These are phyloP conservation scores for Peronosclerospora sorghi DNA, from an alignment of 352 stramenopile species.

Conservation along the genomic window DNA sequence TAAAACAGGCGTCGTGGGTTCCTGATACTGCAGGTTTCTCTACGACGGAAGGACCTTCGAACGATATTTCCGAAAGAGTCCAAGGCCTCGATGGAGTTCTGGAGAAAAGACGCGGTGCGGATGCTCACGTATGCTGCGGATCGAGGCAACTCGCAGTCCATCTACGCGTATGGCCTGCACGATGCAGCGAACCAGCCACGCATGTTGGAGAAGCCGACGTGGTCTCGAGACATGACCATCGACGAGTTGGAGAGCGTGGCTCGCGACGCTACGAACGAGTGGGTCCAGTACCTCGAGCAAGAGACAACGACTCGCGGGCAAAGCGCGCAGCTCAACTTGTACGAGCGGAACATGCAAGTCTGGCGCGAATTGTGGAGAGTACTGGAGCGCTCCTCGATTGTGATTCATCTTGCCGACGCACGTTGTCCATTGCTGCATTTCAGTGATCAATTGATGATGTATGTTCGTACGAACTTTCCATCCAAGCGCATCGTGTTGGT, in stretches of 20 bases:
- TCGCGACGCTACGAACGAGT: conserved; percentile 41
- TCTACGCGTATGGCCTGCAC: conserved; percentile 58
- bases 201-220: conserved; percentile 53
- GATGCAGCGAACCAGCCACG: conserved; percentile 42
- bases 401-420: conserved; percentile 67
- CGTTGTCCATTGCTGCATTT: conserved; percentile 65
- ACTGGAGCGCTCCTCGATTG: conserved; percentile 59
- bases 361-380: conserved; percentile 79
- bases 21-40: conserved; percentile 6
- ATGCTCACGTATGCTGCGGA: conserved; percentile 44
- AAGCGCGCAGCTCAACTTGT: conserved; percentile 40
- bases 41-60: conserved; percentile 39
- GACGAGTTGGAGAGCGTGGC: conserved; percentile 51
- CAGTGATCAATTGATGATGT: conserved; percentile 48
- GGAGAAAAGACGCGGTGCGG: conserved; percentile 62
- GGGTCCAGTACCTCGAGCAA: conserved; percentile 34
- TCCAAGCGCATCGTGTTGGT: conserved; percentile 93
- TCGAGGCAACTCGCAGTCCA: conserved; percentile 55
- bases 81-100: conserved; percentile 38
- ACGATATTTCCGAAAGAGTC: conserved; percentile 63
- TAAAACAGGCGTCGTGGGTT: neutral
- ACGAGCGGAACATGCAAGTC: conserved; percentile 72
- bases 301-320: conserved; percentile 8
- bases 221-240: conserved; percentile 49
- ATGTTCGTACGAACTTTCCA: conserved; percentile 30